Base-by-base conservation (phyloP, 2,329 filamentous ascomycete genomes). In the Neurospora crassa region DNA sequence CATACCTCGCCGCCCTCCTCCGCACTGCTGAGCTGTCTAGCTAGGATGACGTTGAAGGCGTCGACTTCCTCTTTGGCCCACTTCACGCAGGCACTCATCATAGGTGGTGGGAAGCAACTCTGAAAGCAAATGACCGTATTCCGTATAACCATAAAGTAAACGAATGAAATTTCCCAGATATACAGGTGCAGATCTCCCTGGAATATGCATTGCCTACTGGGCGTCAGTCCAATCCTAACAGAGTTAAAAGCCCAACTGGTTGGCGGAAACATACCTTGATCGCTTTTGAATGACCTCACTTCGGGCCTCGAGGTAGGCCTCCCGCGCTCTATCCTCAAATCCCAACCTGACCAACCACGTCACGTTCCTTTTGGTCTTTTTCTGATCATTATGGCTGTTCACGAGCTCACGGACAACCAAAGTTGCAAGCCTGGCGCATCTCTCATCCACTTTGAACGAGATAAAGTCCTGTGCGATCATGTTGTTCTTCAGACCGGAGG, bases 11-110 rank as follows among this genome's bases (percentile, higher is more conserved):
- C 91, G n/a, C 87, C 90, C 68, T 85, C 87, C 73, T 96, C 91
- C 2, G 96, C 92, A 78, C 92, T 94, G 81, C 93, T 96, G 73
- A 99, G 84, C 81, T 98, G 96, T 72, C 95, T 86, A 43, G 87
- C 89, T 45, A 99, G 84, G 69, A 96, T 89, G 67, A 86, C 86
- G 77, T 97, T 98, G 84, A 98, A 98, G 1, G 90, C 90, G 76
- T 97, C 94, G 1, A 98, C 89, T 79, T 97, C 90, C 76, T 96
- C 91, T 81, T 97, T 98, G n/a, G 94, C 94, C 96, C 96, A 99
- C 79, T 95, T 96, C 77, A 99, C 95, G 76, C 94, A 97, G 0
- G 94, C 94, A 77, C 93, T 97, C 87, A 96, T 96, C 84, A 96
- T 93, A 16, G 90, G 85, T 37, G 92, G 87, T 12, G 94, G 91